Base-by-base conservation (phyloP, 331 rosid genomes). In the Quercus tomentella region DNA sequence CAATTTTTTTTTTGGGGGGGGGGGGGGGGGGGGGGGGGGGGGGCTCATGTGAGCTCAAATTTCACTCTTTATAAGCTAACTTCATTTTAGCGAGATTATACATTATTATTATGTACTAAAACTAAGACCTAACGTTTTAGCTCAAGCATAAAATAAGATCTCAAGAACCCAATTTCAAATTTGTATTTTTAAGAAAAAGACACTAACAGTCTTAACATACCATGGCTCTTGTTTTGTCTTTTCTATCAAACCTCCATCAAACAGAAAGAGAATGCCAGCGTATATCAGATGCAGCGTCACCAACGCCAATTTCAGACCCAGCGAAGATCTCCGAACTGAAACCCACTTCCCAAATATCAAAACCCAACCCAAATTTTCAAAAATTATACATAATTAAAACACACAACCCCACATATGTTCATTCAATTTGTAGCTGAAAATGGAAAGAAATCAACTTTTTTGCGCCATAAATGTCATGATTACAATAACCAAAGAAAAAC, bases 301-400 rank as follows among this genome's bases (percentile, higher is more conserved):
- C 81, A 96, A 86, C 16, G 88, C 84, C 73, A 91, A 79, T 82
- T 89, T 96, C 80, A 93, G 86, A 73, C 86, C 91, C 87, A 89
- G 63, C 22, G 98, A 72, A 79, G 97, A 88, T 88, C 99, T 91
- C 70, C 93, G 94, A 84, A 85, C 99, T 96, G 89, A 78, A 80
- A 68, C 75, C 81, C 81, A 26, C 26, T 18, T 71, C 31, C 76
- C 75, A 55, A 73, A 52, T 6, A 73, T 15, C 15, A 75, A 61
- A 22, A 9, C 54, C 15, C 54, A 35, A 11, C 33, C 74, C 1
- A 72, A 35, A 49, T 12, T 49, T 49, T 14, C 54, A 49, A 49
- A 49, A 12, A 49, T 49, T 11, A 56, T 35, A 75, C 9, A 28
- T 49, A 75, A 70, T 60, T 16, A 56, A 76, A 63, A 23, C 28